Base-by-base conservation (phyloP, 345 rosid species). In the Brassica incana region DNA sequence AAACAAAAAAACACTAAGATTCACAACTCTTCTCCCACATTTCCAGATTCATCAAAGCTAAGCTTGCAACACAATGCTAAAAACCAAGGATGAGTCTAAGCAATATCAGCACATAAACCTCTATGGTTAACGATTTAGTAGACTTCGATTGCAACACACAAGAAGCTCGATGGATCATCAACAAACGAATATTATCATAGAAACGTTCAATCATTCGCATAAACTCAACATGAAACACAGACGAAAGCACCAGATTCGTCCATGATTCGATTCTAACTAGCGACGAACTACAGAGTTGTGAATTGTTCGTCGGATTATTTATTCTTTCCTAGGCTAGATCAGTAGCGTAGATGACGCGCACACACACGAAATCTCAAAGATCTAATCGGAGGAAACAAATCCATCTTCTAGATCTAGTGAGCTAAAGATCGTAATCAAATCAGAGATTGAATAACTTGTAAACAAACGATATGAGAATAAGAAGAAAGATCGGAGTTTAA, bases 401-500 rank as follows among this genome's bases (percentile, higher is more conserved):
- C 66, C 15, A 79, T 73, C 3, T 23, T 8, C 27, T 70, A 74
- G 83, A 79, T 79, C 78, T 52, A 79, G 20, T 40, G 74, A 68
- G 65, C 74, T n/a, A 45, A 74, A 27, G 10, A 35, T 14, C 18
- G 58, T 8, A 61, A 79, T 10, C 59, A 56, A 74, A 50, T 40
- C 7, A 60, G 32, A 33, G 52, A 48, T 2, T 12, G 65, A 62
- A 61, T 6, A 73, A 2, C 6, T 29, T 3, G 29, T 12, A 66
- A 40, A 8, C 43, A 16, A 66, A 30, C 36, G 38, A 15, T 2
- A 59, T 8, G 43, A 8, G 68, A 60, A 27, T 27, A 27, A 33
- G 9, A 4, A 48, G 27, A 69, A 5, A 48, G 54, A 48, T 9
- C 14, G 9, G 6, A 71, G 16, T 2, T 12, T 58, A 8, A 81